phyloP scores from a whole-genome alignment of 139 green algal species.

The Micractinium sp. region DNA sequence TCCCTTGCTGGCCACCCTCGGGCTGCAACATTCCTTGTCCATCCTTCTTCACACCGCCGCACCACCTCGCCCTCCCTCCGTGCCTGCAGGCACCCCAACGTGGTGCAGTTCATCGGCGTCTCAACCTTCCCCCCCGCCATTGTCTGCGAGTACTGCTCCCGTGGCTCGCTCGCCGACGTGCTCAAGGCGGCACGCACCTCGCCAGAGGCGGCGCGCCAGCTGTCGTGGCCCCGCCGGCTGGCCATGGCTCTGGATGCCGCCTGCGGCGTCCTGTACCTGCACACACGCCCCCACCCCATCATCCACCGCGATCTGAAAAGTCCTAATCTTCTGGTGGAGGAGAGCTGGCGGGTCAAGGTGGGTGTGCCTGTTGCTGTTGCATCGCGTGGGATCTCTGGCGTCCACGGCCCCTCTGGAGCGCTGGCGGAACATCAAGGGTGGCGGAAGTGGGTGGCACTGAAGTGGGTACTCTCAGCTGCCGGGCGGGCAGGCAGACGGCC shows the following conservation, averaged over 20 bases:
- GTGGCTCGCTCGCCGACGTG: slow-evolving; percentile 53
- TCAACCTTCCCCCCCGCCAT: slow-evolving; percentile 54
- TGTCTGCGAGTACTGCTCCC: slow-evolving; percentile 53
- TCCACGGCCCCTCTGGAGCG: no score
- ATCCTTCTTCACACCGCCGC: not conserved
- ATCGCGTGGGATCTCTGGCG: no score
- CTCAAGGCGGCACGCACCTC: slow-evolving; percentile 4
- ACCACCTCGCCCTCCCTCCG: no score
- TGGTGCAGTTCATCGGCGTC: slow-evolving; percentile 61
- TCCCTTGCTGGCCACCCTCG: no score
- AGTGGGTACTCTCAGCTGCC: no score
- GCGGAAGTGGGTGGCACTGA: no score
- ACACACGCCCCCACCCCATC: slow-evolving; percentile 48
- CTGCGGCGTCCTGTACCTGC: slow-evolving; percentile 61
- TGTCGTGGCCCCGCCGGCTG: slow-evolving; percentile 30
- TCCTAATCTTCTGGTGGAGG: slow-evolving; percentile 65
- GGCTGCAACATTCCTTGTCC: no score
- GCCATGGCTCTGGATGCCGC: slow-evolving; percentile 11
- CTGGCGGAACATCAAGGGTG: no score
- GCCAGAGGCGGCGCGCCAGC: not conserved
- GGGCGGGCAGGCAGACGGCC: no score
- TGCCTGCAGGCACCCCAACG: slow-evolving; percentile 55
- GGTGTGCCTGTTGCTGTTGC: not conserved
- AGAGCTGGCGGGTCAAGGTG: slow-evolving; percentile 59
- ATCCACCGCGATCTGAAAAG: slow-evolving; percentile 63